Evolutionary conservation across 2,329 filamentous ascomycete species (phyloP), one percentile per base, ranked within the genome.

Genomic region (Ceratocystis papillata): DNA sequence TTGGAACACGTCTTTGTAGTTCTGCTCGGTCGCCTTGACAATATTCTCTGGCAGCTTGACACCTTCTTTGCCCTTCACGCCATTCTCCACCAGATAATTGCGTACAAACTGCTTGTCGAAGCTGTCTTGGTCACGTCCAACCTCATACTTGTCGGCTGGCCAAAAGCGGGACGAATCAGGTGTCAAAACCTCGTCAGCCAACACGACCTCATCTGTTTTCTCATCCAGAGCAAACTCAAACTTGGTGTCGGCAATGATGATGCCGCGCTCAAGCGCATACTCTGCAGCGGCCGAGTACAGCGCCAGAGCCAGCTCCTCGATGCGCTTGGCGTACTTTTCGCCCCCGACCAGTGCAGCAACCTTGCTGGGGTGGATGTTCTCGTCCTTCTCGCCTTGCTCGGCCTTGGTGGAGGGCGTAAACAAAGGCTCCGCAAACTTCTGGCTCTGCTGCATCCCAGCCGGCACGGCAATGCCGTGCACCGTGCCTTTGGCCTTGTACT

Each of bases 41-140:
- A 96, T 80, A 63, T 92, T 86, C 3, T 85, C 81, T 0, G 88
- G 86, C 79, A 96, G 87, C 64, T 46, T 66, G n/a, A 69, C 66
- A 28, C 69, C 69, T 44, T 69, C 65, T 69, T 73, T 73, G 61
- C 73, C 73, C 70, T 73, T 74, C 53, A 95, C 75, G 0, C 88
- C 88, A 67, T 87, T 79, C 61, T 74, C 76, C 1, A 85, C 87
- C 71, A 96, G 75, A 89, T 90, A 96, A 76, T 96, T 87, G 45
- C 92, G 80, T 70, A 96, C 75, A 72, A 82, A 87, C 77, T 92
- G 88, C 80, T 96, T 96, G 74, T 96, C 92, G 70, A 93, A 94
- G 76, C 89, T 94, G 65, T 87, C 82, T 78, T 95, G 90, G 66
- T 87, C 81, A 69, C 80, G 80, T 1, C 92, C 91, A 20, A 88